phyloP scores from a whole-genome alignment of 83 land plant species.

The Picea engelmannii region DNA sequence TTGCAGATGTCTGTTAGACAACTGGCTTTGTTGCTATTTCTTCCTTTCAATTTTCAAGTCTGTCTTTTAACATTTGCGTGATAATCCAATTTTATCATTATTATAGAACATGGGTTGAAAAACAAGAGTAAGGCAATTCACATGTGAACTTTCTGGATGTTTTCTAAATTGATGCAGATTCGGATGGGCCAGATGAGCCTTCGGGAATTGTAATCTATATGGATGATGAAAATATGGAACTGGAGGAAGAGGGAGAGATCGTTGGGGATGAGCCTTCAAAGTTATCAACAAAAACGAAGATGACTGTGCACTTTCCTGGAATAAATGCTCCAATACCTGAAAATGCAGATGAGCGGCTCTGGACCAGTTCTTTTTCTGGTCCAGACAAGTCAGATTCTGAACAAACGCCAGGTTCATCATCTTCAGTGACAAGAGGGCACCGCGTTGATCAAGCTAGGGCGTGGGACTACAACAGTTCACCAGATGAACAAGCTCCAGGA shows the following conservation, averaged over 20 bases:
- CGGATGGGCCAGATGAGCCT: constrained; percentile 66
- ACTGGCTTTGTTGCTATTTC: too few species aligned
- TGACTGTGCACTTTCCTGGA: constrained; percentile 87
- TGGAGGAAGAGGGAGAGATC: constrained; percentile 80
- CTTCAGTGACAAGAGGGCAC: constrained; percentile 12
- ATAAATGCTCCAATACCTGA: constrained; percentile 88
- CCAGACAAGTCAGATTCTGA: constrained; percentile 21
- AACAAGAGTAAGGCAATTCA: too few species aligned
- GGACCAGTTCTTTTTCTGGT: constrained; percentile 35
- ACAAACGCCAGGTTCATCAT: constrained; percentile 19
- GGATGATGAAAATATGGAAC: constrained; percentile 42
- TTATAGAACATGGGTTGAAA: too few species aligned
- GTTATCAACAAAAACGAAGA: constrained; percentile 36
- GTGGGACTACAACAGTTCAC: constrained; percentile 15
- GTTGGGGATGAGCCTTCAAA: constrained; percentile 30
- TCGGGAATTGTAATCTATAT: constrained; percentile 82
- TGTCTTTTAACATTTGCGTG: too few species aligned
- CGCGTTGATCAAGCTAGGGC: constrained; percentile 29
- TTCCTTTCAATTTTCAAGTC: too few species aligned
- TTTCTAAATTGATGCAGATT: constrained; percentile 11
- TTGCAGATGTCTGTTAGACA: too few species aligned
- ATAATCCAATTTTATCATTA: too few species aligned
- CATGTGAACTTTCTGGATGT: too few species aligned
- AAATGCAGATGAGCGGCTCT: constrained; percentile 64
- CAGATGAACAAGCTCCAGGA: constrained; percentile 52